Evolutionary conservation across 768 basidiomycete species (phyloP), one percentile per base, ranked within the genome.

Genomic region (Lactarius psammicola): DNA sequence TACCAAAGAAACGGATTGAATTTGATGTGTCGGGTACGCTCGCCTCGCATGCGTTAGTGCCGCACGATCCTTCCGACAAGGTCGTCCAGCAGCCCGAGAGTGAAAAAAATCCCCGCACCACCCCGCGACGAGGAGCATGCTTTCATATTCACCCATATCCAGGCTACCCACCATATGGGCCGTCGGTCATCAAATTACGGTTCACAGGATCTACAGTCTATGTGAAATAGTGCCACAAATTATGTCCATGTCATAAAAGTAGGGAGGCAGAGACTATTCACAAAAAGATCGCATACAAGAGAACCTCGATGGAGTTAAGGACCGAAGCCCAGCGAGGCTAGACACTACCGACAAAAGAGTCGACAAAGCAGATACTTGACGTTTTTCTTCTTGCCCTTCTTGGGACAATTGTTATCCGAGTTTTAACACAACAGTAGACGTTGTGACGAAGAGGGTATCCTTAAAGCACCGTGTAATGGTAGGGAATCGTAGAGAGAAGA

Each of bases 161-260:
- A 94, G 72, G 23, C 84, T 82, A 87, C 0, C 93, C 92, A 2
- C 92, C 94, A 71, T 95, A 95, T 0, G 94, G 93, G 1, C 94
- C 94, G 64, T 94, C 93, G 56, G 95, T 71, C 82, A 94, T 86
- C 40, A 46, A 11, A 23, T 23, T 49, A 23, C 4, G 23, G 23
- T 11, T 13, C 23, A 26, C n/a, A 6, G 23, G n/a, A 9, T 8
- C 0, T 51, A 26, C 23, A 26, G 49, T 49, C 49, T 23, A 23
- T 49, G 49, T n/a, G 49, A 13, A 26, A 49, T 49, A 11, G 10
- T 20, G n/a, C 8, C 4, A 49, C 23, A 10, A 49, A 4, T 4
- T 11, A 23, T 49, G 49, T 49, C 23, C 49, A 2, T 18, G 23
- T 51, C 49, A 51, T 51, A 51, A 51, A n/a, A 15, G 5, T 51